Evolutionary conservation across 352 stramenopile species (phyloP).

Genomic region (Globisporangium iwayamae): DNA sequence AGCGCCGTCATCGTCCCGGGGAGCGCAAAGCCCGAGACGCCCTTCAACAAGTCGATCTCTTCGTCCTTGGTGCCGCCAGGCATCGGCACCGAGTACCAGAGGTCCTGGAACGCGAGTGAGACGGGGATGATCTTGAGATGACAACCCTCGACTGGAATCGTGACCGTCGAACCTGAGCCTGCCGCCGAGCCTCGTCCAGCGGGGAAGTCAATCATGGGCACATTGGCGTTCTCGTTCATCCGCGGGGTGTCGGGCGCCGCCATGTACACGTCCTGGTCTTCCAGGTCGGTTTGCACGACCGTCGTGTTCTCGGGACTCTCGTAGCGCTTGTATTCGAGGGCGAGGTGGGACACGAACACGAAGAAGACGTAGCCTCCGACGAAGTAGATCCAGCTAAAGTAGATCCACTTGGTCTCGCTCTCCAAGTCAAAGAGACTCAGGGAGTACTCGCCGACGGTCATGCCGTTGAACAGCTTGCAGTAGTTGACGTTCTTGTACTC

Average conservation of each 20-base stretch:
- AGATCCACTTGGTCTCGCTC: slow-evolving; percentile 51
- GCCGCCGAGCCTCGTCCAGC: neutral
- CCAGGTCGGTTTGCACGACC: slow-evolving; percentile 28
- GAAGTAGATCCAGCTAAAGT: slow-evolving; percentile 56
- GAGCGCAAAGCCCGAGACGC: slow-evolving; percentile 56
- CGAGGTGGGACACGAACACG: slow-evolving; percentile 29
- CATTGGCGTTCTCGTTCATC: neutral
- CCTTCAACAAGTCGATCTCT: slow-evolving; percentile 78
- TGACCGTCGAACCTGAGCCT: slow-evolving; percentile 15
- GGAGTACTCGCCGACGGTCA: slow-evolving; percentile 41
- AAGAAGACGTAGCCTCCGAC: slow-evolving; percentile 41
- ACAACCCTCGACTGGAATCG: slow-evolving; percentile 13
- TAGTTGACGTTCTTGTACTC: slow-evolving; percentile 51
- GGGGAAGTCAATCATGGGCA: slow-evolving; percentile 1
- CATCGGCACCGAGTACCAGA: slow-evolving; percentile 56
- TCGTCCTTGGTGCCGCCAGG: slow-evolving; percentile 32
- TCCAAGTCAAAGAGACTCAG: slow-evolving; percentile 49
- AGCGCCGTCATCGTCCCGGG: slow-evolving; percentile 69
- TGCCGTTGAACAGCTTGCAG: slow-evolving; percentile 28
- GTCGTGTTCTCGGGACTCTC: slow-evolving; percentile 45
- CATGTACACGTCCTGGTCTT: slow-evolving; percentile 19
- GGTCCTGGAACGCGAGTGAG: slow-evolving; percentile 42
- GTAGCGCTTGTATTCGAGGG: slow-evolving; percentile 52
- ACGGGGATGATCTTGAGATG: slow-evolving; percentile 28
- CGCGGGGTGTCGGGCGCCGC: slow-evolving; percentile 8